Conservation (phyloP, 129 eudicot genomes). For the Apium graveolens region DNA sequence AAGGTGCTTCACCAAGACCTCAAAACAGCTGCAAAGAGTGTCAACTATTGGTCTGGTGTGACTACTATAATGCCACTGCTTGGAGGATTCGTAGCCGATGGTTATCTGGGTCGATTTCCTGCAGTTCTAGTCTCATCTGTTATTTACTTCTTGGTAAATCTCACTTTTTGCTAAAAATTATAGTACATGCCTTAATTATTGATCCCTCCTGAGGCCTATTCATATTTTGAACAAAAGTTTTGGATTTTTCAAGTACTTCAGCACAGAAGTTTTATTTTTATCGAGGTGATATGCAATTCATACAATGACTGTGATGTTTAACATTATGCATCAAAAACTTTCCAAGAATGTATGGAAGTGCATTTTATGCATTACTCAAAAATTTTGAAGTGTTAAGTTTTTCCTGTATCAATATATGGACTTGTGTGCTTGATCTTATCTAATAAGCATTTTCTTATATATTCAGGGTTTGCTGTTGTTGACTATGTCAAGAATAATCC, state of each 20-base stretch:
- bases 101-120: conserved; percentile 69
- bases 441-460: neutral
- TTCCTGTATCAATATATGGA: neutral
- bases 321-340: neutral
- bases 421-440: neutral
- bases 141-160: conserved; percentile 55
- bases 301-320: neutral
- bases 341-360: no score
- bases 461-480: conserved; percentile 57
- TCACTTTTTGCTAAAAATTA: neutral
- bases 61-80: conserved; percentile 72
- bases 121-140: conserved; percentile 51
- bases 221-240: neutral
- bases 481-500: conserved; percentile 55
- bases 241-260: neutral
- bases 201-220: neutral
- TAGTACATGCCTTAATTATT: no score
- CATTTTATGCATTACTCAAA: neutral
- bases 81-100: conserved; percentile 81
- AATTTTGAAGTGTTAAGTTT: neutral
- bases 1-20: conserved; percentile 68
- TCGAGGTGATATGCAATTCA: neutral
- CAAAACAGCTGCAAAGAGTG: conserved; percentile 66
- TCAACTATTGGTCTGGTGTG: conserved; percentile 68
- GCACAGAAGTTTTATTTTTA: neutral